phyloP scores from a whole-genome alignment of 1,284 basidiomycete species.

The Mycosarcoma mackinlayi region DNA sequence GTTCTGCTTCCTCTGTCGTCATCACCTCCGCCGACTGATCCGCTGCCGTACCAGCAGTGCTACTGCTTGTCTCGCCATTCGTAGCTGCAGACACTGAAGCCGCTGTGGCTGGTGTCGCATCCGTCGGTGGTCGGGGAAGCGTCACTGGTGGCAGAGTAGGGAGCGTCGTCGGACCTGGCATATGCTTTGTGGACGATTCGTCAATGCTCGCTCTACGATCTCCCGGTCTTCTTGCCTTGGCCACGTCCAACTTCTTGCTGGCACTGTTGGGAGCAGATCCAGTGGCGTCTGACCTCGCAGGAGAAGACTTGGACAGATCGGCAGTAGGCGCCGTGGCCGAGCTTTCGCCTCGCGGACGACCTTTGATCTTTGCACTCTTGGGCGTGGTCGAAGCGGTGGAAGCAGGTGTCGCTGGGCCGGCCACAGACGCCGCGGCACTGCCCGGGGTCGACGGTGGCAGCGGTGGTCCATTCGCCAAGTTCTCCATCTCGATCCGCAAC shows the following conservation, averaged over 20 bases:
- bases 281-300: conserved; percentile 8
- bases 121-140: conserved; percentile 13
- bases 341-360: conserved; percentile 31
- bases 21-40: conserved; percentile 6
- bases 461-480: conserved; percentile 42
- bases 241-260: conserved; percentile 10
- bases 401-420: conserved; percentile 21
- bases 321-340: conserved; percentile 13
- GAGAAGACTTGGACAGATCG: conserved; percentile 27
- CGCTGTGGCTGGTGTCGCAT: conserved; percentile 2
- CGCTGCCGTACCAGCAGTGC: background rate
- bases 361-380: conserved; percentile 40
- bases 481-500: conserved; percentile 49
- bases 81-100: background rate
- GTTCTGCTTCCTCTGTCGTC: conserved; percentile 47
- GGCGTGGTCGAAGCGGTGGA: conserved; percentile 29
- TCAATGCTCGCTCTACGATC: conserved; percentile 34
- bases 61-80: background rate
- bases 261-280: conserved; percentile 29
- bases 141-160: conserved; percentile 31
- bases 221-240: conserved; percentile 16
- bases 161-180: conserved; percentile 14
- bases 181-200: conserved; percentile 29
- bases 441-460: conserved; percentile 31
- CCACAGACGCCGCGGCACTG: conserved; percentile 18